phyloP scores from a whole-genome alignment of 2,329 filamentous ascomycete genomes.

The Ophiostoma pallidulum region DNA sequence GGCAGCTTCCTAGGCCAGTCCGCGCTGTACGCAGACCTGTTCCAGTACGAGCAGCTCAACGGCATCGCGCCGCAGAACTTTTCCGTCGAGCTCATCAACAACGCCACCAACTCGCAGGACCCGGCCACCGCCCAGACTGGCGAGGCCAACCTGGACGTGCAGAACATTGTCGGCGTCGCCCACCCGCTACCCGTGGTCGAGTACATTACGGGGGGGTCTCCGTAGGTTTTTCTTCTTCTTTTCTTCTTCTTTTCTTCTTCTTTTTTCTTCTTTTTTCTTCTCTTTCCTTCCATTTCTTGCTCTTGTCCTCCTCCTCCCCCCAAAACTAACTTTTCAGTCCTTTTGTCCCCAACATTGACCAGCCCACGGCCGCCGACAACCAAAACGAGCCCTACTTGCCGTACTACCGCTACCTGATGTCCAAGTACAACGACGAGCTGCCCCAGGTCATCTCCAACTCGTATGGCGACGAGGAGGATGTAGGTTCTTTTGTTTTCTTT shows the following conservation, averaged over 20 bases:
- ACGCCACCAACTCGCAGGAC: conserved; percentile 40
- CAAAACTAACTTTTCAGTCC: too few relatives aligned
- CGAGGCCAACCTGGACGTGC: conserved; percentile 56
- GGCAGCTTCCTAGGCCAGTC: conserved; percentile 39
- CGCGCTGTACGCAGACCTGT: conserved; percentile 41
- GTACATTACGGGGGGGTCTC: conserved; percentile 20
- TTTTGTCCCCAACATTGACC: conserved; percentile 22
- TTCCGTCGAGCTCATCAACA: conserved; percentile 44
- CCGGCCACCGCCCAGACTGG: conserved; percentile 21
- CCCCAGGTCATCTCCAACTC: conserved; percentile 60
- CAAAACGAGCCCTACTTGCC: conserved; percentile 59
- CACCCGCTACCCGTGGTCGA: conserved; percentile 30
- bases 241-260: too few relatives aligned
- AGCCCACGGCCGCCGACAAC: conserved; percentile 28
- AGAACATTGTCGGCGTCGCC: conserved; percentile 47
- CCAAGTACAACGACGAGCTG: conserved; percentile 41
- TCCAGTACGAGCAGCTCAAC: conserved; percentile 40
- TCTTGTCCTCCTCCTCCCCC: too few relatives aligned
- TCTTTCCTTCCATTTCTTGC: too few relatives aligned
- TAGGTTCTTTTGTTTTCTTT: conserved; percentile 10
- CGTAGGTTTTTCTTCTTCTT: too few relatives aligned
- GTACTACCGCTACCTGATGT: conserved; percentile 51
- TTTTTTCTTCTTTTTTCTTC: too few relatives aligned
- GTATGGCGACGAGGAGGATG: conserved; percentile 58
- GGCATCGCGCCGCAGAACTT: conserved; percentile 43